These are phyloP conservation scores for Ammopiptanthus mongolicus DNA, from an alignment of 306 rosid species.

Conservation along the genomic window DNA sequence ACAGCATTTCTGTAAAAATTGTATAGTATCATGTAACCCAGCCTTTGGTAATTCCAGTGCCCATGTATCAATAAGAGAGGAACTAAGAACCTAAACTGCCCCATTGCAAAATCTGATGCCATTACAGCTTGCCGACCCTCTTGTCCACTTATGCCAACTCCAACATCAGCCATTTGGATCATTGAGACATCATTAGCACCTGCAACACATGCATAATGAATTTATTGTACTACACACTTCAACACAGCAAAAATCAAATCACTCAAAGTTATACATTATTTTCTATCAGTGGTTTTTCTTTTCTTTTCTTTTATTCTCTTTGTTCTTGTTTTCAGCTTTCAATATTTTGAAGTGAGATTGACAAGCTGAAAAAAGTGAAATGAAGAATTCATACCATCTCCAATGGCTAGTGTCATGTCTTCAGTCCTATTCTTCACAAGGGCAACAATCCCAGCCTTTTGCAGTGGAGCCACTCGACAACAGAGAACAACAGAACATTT, in stretches of 20 bases:
- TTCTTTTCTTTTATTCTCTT: background rate
- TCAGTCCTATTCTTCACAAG: conserved; percentile 80
- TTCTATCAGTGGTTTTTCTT: background rate
- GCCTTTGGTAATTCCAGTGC: conserved; percentile 97
- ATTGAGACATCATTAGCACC: conserved; percentile 98
- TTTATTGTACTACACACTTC: background rate
- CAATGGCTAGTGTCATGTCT: conserved; percentile 94
- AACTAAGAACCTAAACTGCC: conserved; percentile 85
- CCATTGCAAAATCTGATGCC: conserved; percentile 98
- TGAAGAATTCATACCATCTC: conserved; percentile 60
- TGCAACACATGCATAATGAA: conserved; percentile 17
- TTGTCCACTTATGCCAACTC: conserved; percentile 97
- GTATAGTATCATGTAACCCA: conserved; percentile 93
- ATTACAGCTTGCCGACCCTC: conserved; percentile 99
- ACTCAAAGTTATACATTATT: background rate
- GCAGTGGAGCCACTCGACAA: conserved; percentile 96
- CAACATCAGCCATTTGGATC: conserved; percentile 99
- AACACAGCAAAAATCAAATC: background rate
- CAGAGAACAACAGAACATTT: conserved; percentile 90
- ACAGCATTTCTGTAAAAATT: conserved; percentile 93
- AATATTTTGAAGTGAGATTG: background rate
- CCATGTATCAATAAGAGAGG: conserved; percentile 92
- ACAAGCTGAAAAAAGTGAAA: background rate
- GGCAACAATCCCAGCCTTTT: conserved; percentile 86
- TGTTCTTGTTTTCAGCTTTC: background rate